Percentiles rank a stretch among this genome's conserved stretches.
These are phyloP conservation scores for Trypanosoma rangeli DNA, from an alignment of 208 protist species.

Conservation along the genomic window DNA sequence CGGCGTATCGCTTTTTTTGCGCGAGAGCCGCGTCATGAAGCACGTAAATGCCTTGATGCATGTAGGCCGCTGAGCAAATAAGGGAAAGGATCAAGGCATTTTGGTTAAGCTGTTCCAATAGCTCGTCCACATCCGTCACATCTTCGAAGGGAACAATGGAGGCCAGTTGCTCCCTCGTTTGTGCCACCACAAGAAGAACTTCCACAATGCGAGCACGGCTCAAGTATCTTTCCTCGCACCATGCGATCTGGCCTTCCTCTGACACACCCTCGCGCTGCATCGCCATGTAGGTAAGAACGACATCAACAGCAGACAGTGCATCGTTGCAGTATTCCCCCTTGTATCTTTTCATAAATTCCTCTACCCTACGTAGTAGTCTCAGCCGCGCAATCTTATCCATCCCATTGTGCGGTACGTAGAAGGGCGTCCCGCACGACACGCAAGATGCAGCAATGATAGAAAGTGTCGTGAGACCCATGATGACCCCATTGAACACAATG, in stretches of 20 bases:
- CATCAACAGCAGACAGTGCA: slow-evolving; percentile 53
- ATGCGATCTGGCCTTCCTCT: slow-evolving; percentile 70
- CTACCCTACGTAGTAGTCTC: slow-evolving; percentile 29
- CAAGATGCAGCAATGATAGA: slow-evolving; percentile 65
- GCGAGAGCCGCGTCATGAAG: slow-evolving; percentile 44
- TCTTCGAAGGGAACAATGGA: slow-evolving; percentile 62
- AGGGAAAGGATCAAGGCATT: slow-evolving; percentile 43
- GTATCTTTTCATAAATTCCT: slow-evolving; percentile 50
- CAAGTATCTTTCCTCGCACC: slow-evolving; percentile 64
- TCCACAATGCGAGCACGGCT: slow-evolving; percentile 66
- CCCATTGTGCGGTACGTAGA: slow-evolving; percentile 67
- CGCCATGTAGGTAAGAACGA: slow-evolving; percentile 70
- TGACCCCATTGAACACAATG: slow-evolving; percentile 68
- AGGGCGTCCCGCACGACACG: slow-evolving; percentile 61
- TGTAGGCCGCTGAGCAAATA: slow-evolving; percentile 59
- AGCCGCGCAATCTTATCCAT: slow-evolving; percentile 36
- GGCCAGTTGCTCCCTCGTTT: slow-evolving; percentile 75
- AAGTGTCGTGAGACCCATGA: slow-evolving; percentile 70
- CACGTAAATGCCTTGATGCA: slow-evolving; percentile 67
- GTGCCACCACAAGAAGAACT: slow-evolving; percentile 55
- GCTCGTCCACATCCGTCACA: slow-evolving; percentile 60
- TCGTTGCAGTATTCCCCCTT: slow-evolving; percentile 63
- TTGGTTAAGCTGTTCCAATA: slow-evolving; percentile 53
- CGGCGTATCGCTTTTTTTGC: slow-evolving; percentile 47
- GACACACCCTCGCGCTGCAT: slow-evolving; percentile 78